phyloP scores from a whole-genome alignment of 441 rosid species.

The Viola pubescens region DNA sequence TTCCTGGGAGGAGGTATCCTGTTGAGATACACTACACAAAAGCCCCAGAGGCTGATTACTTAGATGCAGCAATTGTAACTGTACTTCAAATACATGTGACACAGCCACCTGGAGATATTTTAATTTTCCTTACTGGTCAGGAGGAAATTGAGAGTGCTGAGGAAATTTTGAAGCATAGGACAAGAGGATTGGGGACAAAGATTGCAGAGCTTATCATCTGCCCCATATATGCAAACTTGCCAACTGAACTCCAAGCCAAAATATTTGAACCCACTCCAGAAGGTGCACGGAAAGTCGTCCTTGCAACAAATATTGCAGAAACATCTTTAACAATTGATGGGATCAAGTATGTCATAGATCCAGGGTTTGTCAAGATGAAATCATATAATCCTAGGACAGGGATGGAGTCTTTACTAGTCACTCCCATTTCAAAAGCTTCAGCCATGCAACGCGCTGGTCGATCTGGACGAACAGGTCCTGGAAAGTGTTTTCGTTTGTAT shows the following conservation, averaged over 20 bases:
- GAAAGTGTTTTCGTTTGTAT: slow-evolving; percentile 85
- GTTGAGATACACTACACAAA: slow-evolving; percentile 89
- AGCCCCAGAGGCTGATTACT: slow-evolving; percentile 86
- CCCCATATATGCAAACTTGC: slow-evolving; percentile 92
- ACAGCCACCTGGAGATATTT: slow-evolving; percentile 80
- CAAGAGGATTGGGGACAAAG: slow-evolving; percentile 83
- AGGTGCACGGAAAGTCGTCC: slow-evolving; percentile 91
- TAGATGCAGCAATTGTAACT: slow-evolving; percentile 91
- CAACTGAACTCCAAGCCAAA: slow-evolving; percentile 92
- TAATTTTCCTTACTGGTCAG: slow-evolving; percentile 89
- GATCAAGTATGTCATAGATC: slow-evolving; percentile 89
- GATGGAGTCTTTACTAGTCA: slow-evolving; percentile 88
- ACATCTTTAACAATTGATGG: slow-evolving; percentile 97
- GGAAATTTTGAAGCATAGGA: slow-evolving; percentile 83
- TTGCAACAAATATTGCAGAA: slow-evolving; percentile 98
- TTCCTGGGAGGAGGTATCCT: slow-evolving; percentile 97
- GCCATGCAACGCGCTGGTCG: slow-evolving; percentile 98
- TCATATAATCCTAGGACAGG: slow-evolving; percentile 98
- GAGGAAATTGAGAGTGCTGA: slow-evolving; percentile 98
- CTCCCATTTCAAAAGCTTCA: slow-evolving; percentile 96
- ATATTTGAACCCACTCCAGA: slow-evolving; percentile 96
- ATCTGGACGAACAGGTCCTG: slow-evolving; percentile 95
- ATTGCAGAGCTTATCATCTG: slow-evolving; percentile 90
- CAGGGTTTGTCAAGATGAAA: slow-evolving; percentile 92
- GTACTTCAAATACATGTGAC: slow-evolving; percentile 83